Base-by-base conservation (phyloP, 805 yeast species). In the Nakazawaea populi region DNA sequence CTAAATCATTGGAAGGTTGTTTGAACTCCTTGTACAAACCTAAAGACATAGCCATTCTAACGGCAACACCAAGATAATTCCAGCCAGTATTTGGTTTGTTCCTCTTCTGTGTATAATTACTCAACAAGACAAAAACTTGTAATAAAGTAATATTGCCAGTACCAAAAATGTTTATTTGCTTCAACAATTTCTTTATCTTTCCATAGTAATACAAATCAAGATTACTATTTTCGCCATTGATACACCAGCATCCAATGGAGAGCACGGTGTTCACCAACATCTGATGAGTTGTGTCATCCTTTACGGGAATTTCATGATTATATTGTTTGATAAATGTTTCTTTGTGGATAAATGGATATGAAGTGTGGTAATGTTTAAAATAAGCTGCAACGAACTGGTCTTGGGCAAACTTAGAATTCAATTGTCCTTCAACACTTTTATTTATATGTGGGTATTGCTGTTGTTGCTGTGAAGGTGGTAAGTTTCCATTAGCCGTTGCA, bases 171-270 rank as follows among this genome's bases (percentile, higher is more conserved):
- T 70, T 70, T 70, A 68, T 44, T 68, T 52, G 32, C 43, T 57
- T 67, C 41, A 82, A 54, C 51, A 66, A 65, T 9, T 68, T 64
- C 61, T 77, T 74, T 24, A 83, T 83, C 53, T 76, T 70, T 45
- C 74, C 74, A 58, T 80, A 85, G 54, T 82, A 84, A 44, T 75
- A 68, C 36, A 80, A 54, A 58, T 83, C 87, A 40, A 75, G 68
- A 49, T 71, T 72, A 1, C 77, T 68, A 14, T 71, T 62, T 54
- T 81, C 85, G 11, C 83, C 84, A 56, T 77, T 73, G 9, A 75
- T 55, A 60, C 86, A 80, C 85, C 87, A 83, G 28, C 87, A 76
- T 12, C 89, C 90, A n/a, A 85, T 64, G 0, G 87, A 85, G 30
- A 83, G 61, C 0, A 83, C 80, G 0, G 83, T 73, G 58, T 82